These are phyloP conservation scores for Trichophyton benhamiae DNA, from an alignment of 2,329 filamentous ascomycete species.

Conservation along the genomic window DNA sequence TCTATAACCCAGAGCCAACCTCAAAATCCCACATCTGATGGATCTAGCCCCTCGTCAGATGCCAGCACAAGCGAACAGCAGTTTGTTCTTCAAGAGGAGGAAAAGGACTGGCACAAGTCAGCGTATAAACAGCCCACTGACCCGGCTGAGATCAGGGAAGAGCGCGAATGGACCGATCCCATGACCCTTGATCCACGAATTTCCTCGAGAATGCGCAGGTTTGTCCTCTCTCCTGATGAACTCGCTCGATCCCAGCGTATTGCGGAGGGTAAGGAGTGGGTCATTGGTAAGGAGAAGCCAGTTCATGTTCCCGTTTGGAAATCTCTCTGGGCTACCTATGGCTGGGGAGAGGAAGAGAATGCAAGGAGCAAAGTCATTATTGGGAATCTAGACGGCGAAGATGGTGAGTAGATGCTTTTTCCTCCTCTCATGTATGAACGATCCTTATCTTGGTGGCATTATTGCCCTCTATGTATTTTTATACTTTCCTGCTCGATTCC, in stretches of 20 bases:
- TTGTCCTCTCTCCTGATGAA: constrained; percentile 56
- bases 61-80: constrained; percentile 51
- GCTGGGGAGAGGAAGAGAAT: constrained; percentile 29
- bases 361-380: constrained; percentile 30
- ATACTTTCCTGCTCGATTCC: not conserved
- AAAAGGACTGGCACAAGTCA: constrained; percentile 75
- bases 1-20: constrained; percentile 11
- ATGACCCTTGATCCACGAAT: constrained; percentile 68
- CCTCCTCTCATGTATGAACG: not conserved
- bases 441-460: not conserved
- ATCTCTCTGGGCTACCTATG: constrained; percentile 29
- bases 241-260: constrained; percentile 54
- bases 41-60: constrained; percentile 32
- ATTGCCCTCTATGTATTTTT: not conserved
- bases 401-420: not conserved
- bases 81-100: constrained; percentile 54
- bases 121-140: constrained; percentile 45
- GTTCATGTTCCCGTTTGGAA: constrained; percentile 27
- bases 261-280: constrained; percentile 52
- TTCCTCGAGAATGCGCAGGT: constrained; percentile 65
- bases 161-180: constrained; percentile 63
- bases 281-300: constrained; percentile 49
- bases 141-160: constrained; percentile 37
- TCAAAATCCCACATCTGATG: constrained; percentile 6
- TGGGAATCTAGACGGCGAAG: constrained; percentile 28